A percentile compares a stretch with the other conserved stretches of the same genome.
phyloP scores from a whole-genome alignment of 768 basidiomycete species.

The Suillus lakei region DNA sequence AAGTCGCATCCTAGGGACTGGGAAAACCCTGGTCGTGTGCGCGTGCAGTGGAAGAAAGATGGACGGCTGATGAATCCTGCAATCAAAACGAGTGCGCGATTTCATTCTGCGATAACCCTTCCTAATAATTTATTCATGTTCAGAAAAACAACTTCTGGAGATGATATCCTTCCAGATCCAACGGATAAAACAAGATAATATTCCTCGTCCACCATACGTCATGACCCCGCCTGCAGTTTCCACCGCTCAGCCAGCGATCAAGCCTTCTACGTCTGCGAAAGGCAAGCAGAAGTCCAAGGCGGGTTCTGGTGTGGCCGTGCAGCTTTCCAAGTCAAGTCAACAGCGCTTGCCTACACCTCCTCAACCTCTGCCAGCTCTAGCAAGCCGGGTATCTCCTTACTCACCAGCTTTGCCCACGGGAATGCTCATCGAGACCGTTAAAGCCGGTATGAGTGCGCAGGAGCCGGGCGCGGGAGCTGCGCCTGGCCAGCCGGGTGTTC shows the following conservation, averaged over 20 bases:
- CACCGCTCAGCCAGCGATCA: conserved; percentile 35
- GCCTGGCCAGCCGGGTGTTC: conserved; percentile 36
- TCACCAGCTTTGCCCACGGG: conserved; percentile 80
- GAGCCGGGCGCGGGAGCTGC: conserved; percentile 49
- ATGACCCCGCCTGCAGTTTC: conserved; percentile 34
- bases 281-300: conserved; percentile 61
- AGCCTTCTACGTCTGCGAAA: conserved; percentile 40
- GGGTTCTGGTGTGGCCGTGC: conserved; percentile 35
- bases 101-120: background rate
- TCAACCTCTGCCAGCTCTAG: conserved; percentile 72
- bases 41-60: conserved; percentile 91
- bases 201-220: conserved; percentile 68
- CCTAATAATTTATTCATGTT: conserved; percentile 3
- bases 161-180: conserved; percentile 78
- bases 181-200: conserved; percentile 66
- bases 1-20: conserved; percentile 95
- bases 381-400: conserved; percentile 77
- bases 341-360: conserved; percentile 74
- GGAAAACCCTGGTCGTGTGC: conserved; percentile 96
- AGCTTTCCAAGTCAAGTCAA: conserved; percentile 35
- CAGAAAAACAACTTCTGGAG: conserved; percentile 83
- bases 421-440: conserved; percentile 81
- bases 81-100: conserved; percentile 76
- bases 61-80: conserved; percentile 63
- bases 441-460: conserved; percentile 79